phyloP scores from a whole-genome alignment of 2,329 filamentous ascomycete species.

The Sporothrix pallida region DNA sequence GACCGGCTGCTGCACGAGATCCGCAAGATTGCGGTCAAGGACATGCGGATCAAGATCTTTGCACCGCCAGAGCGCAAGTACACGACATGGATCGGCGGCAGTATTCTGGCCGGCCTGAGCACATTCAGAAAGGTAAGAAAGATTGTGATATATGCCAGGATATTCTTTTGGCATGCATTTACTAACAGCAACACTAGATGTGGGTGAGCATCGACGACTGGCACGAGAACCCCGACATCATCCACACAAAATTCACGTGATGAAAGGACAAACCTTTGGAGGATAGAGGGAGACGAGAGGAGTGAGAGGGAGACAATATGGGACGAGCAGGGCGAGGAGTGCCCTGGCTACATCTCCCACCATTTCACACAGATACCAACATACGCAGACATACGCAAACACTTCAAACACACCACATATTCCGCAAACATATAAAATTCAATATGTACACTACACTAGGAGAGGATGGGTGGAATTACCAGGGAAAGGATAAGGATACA shows the following conservation, averaged over 20 bases:
- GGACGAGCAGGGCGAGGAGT: background rate
- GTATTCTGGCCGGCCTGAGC: slow-evolving; percentile 93
- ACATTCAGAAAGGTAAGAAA: slow-evolving; percentile 91
- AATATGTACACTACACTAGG: slow-evolving; percentile 6
- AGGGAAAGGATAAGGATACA: background rate
- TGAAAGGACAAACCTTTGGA: too few species aligned
- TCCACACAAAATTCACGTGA: slow-evolving; percentile 95
- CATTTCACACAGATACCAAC: background rate
- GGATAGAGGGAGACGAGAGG: background rate
- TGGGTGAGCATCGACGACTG: slow-evolving; percentile 99
- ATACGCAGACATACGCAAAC: background rate
- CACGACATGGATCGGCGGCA: slow-evolving; percentile 98
- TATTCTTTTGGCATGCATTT: background rate
- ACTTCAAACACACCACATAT: background rate
- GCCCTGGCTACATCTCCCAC: background rate
- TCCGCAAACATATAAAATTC: slow-evolving; percentile 2
- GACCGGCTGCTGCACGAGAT: slow-evolving; percentile 91
- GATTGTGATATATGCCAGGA: background rate
- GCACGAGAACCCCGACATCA: slow-evolving; percentile 99
- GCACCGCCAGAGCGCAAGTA: slow-evolving; percentile 97
- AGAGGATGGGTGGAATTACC: background rate
- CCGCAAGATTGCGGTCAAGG: slow-evolving; percentile 91
- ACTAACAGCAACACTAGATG: slow-evolving; percentile 67
- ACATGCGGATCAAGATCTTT: slow-evolving; percentile 99
- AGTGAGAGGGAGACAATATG: background rate